Conservation (phyloP, 2,329 filamentous ascomycete genomes). For the Coniochaeta sp. region DNA sequence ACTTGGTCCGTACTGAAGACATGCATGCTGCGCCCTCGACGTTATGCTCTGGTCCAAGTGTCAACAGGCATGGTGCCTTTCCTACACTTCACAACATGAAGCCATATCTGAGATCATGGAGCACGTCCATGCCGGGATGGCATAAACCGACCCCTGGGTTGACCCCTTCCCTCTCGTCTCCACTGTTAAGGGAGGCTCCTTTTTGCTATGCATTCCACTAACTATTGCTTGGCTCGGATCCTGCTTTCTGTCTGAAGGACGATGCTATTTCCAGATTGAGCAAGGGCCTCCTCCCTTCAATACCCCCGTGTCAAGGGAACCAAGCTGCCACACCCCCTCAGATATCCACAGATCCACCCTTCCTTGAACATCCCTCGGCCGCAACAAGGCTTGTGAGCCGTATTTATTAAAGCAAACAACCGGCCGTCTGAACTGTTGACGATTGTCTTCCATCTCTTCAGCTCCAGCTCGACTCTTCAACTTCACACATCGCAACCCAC, state of each 20-base stretch:
- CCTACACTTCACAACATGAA: neutral
- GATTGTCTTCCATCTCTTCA: constrained; percentile 3
- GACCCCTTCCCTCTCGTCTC: neutral
- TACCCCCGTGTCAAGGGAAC: neutral
- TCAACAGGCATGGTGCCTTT: neutral
- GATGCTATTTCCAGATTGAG: constrained; percentile 2
- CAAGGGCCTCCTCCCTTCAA: neutral
- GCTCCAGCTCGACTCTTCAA: constrained; percentile 7
- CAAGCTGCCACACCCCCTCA: neutral
- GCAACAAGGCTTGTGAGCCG: neutral
- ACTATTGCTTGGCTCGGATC: neutral
- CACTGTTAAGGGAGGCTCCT: neutral
- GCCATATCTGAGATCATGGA: neutral
- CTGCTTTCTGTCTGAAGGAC: neutral
- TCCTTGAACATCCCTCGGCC: neutral
- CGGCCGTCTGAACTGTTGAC: neutral
- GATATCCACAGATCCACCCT: neutral
- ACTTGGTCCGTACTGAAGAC: too few relatives aligned
- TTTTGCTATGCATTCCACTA: neutral
- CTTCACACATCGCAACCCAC: constrained; percentile 4
- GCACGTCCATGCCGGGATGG: neutral
- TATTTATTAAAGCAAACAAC: constrained; percentile 9
- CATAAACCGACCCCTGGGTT: neutral
- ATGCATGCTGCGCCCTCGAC: neutral
- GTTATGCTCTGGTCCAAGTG: neutral